These are phyloP conservation scores for Parastagonospora avenae DNA, from an alignment of 2,329 filamentous ascomycete genomes.

Conservation along the genomic window DNA sequence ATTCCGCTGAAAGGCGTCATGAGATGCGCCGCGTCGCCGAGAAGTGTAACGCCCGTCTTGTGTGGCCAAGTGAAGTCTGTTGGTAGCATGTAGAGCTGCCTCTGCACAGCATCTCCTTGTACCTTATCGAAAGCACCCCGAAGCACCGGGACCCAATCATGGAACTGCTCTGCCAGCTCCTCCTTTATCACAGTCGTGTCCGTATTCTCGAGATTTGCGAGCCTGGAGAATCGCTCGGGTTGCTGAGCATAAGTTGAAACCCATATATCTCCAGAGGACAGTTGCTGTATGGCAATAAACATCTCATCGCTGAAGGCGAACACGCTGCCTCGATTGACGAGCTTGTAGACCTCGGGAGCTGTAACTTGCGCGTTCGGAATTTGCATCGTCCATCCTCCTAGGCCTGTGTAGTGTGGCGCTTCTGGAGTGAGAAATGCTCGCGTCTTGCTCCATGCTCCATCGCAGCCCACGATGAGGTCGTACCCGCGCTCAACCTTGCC, in stretches of 20 bases:
- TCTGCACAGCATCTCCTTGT: slow-evolving; percentile 22
- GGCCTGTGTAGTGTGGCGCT: slow-evolving; percentile 45
- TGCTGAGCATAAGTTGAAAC: slow-evolving; percentile 27
- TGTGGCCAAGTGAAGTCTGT: slow-evolving; percentile 47
- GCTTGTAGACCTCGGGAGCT: slow-evolving; percentile 34
- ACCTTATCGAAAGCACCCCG: slow-evolving; percentile 29
- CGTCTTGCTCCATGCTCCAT: slow-evolving; percentile 52
- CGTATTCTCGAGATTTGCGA: slow-evolving; percentile 21
- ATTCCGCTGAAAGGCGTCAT: slow-evolving; percentile 47
- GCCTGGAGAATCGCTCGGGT: slow-evolving; percentile 27
- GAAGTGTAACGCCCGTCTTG: slow-evolving; percentile 44
- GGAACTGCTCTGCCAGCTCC: slow-evolving; percentile 24
- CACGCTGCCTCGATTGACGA: slow-evolving; percentile 43
- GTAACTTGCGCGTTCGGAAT: slow-evolving; percentile 33
- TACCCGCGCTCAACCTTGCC: slow-evolving; percentile 36
- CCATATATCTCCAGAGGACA: slow-evolving; percentile 41
- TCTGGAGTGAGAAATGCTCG: slow-evolving; percentile 36
- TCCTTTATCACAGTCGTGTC: slow-evolving; percentile 22
- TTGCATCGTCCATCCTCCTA: slow-evolving; percentile 38
- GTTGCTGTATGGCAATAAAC: slow-evolving; percentile 34
- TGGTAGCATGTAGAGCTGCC: slow-evolving; percentile 48
- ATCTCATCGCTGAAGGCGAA: slow-evolving; percentile 39
- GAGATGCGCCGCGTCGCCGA: slow-evolving; percentile 51
- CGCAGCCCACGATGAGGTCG: slow-evolving; percentile 52
- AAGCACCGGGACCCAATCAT: slow-evolving; percentile 40